Percentiles rank a stretch among this genome's conserved stretches.
Evolutionary conservation across 148 eudicot genomes (phyloP).

Genomic region (Vaccinium vitisidaea): DNA sequence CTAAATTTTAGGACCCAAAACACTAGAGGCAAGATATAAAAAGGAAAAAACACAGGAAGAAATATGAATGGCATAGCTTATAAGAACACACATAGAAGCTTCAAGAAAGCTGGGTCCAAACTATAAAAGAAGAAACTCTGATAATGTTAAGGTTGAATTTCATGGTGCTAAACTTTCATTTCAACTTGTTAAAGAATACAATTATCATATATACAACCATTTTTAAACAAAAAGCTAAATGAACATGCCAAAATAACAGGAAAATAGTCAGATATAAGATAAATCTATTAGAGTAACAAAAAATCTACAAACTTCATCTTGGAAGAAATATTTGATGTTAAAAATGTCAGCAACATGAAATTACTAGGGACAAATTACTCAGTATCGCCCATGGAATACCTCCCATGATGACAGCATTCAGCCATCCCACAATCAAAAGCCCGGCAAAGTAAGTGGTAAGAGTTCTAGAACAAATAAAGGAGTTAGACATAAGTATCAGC

Average conservation of each 20-base stretch:
- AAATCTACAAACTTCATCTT: not conserved
- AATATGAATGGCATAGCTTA: too few relatives aligned
- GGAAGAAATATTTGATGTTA: not conserved
- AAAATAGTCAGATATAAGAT: not conserved
- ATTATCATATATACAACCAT: not conserved
- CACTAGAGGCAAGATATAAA: not conserved
- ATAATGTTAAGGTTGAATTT: not conserved
- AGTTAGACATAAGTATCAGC: not conserved
- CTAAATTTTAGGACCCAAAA: not conserved
- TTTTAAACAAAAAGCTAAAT: not conserved
- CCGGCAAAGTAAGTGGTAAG: constrained; percentile 84
- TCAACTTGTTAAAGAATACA: not conserved
- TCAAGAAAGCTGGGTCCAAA: not conserved
- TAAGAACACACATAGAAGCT: not conserved
- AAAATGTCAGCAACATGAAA: not conserved
- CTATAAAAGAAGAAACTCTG: not conserved
- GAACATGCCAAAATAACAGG: not conserved
- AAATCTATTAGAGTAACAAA: not conserved
- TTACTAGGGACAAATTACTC: not conserved
- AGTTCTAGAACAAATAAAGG: constrained; percentile 41
- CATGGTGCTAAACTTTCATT: not conserved
- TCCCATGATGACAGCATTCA: constrained; percentile 58
- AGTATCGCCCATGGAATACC: constrained; percentile 15
- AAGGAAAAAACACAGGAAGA: not conserved
- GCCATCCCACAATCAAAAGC: constrained; percentile 76